Evolutionary conservation across 2,329 filamentous ascomycete species (phyloP).

Genomic region (Diaporthe destruens): DNA sequence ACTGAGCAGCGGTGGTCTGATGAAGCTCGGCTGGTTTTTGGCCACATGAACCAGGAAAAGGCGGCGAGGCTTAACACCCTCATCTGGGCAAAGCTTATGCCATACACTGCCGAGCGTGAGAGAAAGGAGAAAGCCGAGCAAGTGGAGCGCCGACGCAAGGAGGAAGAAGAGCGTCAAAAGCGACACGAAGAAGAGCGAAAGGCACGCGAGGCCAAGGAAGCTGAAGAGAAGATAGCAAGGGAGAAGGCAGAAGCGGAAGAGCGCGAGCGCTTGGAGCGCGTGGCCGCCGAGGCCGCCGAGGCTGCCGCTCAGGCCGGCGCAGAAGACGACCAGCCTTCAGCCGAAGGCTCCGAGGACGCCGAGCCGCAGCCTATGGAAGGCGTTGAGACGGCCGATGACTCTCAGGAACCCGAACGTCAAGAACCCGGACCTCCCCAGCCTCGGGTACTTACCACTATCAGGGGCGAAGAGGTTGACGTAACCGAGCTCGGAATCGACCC

Average conservation of each 20-base stretch:
- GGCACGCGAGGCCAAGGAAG: conserved; percentile 78
- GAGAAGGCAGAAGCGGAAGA: conserved; percentile 81
- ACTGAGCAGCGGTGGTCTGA: conserved; percentile 88
- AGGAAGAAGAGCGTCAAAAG: conserved; percentile 71
- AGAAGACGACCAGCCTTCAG: conserved; percentile 51
- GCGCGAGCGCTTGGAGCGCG: conserved; percentile 70
- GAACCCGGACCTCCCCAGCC: conserved; percentile 62
- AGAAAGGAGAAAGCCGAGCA: conserved; percentile 75
- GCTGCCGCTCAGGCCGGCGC: conserved; percentile 62
- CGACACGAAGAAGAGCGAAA: conserved; percentile 75
- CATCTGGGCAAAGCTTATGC: conserved; percentile 80
- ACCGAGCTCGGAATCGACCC: conserved; percentile 94
- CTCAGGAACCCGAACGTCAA: conserved; percentile 49
- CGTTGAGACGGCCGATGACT: conserved; percentile 66
- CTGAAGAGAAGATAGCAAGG: conserved; percentile 73
- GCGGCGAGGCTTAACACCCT: conserved; percentile 75
- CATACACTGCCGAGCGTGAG: conserved; percentile 85
- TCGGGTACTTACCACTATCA: conserved; percentile 84
- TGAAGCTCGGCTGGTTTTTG: conserved; percentile 89
- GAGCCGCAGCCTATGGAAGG: conserved; percentile 68
- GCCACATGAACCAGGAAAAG: conserved; percentile 75
- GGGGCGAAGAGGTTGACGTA: conserved; percentile 90
- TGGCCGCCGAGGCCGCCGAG: conserved; percentile 70
- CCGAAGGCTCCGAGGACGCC: conserved; percentile 57
- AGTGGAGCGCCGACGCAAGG: conserved; percentile 64